Conservation (phyloP, 116 monocot genomes). For the Cymodocea nodosa region DNA sequence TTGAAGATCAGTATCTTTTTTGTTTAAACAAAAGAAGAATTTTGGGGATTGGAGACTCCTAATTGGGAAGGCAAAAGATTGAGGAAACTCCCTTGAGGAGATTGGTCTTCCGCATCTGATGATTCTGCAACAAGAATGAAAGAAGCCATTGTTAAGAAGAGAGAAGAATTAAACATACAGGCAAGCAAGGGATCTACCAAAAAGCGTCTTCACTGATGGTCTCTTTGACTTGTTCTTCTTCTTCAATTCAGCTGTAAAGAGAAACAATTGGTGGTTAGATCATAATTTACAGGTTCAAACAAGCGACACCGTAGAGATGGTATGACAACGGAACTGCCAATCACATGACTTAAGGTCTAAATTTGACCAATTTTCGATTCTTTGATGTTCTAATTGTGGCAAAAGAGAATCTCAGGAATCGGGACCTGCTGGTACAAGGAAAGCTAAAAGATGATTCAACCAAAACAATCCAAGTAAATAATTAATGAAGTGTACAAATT, state of each 20-base stretch:
- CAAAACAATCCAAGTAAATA: too few species aligned
- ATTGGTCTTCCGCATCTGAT: slow-evolving; percentile 20
- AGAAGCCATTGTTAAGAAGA: not conserved
- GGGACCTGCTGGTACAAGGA: too few species aligned
- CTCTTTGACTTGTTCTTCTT: slow-evolving; percentile 39
- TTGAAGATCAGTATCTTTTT: not conserved
- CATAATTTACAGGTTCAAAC: not conserved
- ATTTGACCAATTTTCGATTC: too few species aligned
- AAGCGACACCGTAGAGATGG: too few species aligned
- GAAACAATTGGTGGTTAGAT: not conserved
- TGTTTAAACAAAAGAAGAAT: not conserved
- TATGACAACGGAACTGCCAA: too few species aligned
- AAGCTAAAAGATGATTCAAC: too few species aligned
- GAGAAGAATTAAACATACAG: not conserved
- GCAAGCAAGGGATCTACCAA: slow-evolving; percentile 23
- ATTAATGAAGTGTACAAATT: too few species aligned
- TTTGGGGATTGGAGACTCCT: slow-evolving; percentile 23
- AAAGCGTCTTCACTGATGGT: slow-evolving; percentile 57
- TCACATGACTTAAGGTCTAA: too few species aligned
- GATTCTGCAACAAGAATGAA: slow-evolving; percentile 18
- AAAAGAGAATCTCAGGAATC: too few species aligned
- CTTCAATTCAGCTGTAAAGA: slow-evolving; percentile 63
- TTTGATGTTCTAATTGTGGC: too few species aligned
- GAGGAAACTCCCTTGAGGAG: slow-evolving; percentile 25
- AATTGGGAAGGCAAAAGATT: slow-evolving; percentile 24